Evolutionary conservation across 73 alveolate genomes (phyloP).

Genomic region (Stentor roeselii): DNA sequence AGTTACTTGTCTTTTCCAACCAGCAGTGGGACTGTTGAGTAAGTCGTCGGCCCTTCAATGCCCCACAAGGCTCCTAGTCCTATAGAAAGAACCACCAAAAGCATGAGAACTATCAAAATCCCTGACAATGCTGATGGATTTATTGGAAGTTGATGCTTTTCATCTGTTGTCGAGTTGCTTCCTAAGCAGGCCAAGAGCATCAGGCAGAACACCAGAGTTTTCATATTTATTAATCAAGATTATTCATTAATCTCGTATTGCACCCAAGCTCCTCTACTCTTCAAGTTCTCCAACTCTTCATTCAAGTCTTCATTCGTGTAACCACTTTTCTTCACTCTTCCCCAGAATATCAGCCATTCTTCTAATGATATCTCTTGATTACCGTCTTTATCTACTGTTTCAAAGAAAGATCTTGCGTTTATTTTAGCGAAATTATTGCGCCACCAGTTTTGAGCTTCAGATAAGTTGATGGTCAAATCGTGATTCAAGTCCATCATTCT

Average conservation of each 20-base stretch:
- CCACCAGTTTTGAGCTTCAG: constrained; percentile 29
- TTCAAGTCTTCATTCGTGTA: constrained; percentile 2
- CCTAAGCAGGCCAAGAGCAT: neutral
- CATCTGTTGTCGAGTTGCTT: neutral
- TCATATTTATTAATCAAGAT: neutral
- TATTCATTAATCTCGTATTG: neutral
- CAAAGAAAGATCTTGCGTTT: constrained; percentile 24
- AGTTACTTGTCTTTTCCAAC: constrained; percentile 18
- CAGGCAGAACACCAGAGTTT: neutral
- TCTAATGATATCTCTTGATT: neutral
- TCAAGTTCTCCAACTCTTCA: constrained; percentile 11
- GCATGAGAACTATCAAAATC: neutral
- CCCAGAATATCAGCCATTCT: constrained; percentile 26
- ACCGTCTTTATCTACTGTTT: constrained; percentile 13
- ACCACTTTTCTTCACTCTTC: neutral
- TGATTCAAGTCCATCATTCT: constrained; percentile 8
- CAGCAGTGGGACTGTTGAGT: constrained; percentile 14
- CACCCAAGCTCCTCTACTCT: constrained; percentile 27
- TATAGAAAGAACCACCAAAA: neutral
- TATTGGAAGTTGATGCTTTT: neutral
- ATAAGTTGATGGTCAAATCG: neutral
- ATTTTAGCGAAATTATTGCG: neutral
- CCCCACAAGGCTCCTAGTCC: neutral
- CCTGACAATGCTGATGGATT: constrained; percentile 23
- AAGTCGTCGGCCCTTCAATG: constrained; percentile 9